Base-by-base conservation (phyloP, 1,284 basidiomycete genomes). In the Rhodotorula sp. region DNA sequence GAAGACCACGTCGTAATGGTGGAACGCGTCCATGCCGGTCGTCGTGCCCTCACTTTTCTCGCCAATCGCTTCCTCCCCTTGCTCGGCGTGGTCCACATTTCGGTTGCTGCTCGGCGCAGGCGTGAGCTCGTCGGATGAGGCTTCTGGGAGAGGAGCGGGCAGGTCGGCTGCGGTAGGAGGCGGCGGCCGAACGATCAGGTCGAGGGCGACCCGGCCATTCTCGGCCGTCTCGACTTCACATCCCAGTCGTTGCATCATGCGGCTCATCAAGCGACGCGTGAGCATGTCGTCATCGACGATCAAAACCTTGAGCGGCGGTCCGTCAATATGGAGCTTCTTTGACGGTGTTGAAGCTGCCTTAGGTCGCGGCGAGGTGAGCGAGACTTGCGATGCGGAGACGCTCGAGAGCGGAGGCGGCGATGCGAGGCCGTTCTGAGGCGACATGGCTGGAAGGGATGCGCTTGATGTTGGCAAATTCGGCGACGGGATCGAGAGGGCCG, bases 211-310 rank as follows among this genome's bases (percentile, higher is more conserved):
- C 78, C 89, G 87, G 6, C 93, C 93, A 77, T 95, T 93, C 81
- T 94, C 91, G n/a, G 93, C 93, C 6, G 87, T 88, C 5, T 85
- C 84, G 26, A 94, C 91, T 56, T 81, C 80, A 80, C 91, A 93
- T 1, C 92, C 92, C 7, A 95, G 82, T 23, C 91, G 85, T 26
- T 86, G 86, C 66, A 95, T 84, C 82, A 93, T 87, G 50, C 92
- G 85, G 62, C 85, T 86, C 92, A 95, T 94, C 71, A 94, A 83
- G 72, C 85, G 88, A 60, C 92, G 86, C 54, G 93, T 94, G 67
- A 94, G 81, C 38, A 85, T 84, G 80, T 91, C 81, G 69, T 83
- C 82, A 74, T 83, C 83, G 67, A 83, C 82, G 14, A 83, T 82
- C 2, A 83, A 80, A 26, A 83, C 77, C 34, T 77, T 78, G 14